Evolutionary conservation across 2,329 filamentous ascomycete genomes (phyloP).

Genomic region (Fusarium robinianum): DNA sequence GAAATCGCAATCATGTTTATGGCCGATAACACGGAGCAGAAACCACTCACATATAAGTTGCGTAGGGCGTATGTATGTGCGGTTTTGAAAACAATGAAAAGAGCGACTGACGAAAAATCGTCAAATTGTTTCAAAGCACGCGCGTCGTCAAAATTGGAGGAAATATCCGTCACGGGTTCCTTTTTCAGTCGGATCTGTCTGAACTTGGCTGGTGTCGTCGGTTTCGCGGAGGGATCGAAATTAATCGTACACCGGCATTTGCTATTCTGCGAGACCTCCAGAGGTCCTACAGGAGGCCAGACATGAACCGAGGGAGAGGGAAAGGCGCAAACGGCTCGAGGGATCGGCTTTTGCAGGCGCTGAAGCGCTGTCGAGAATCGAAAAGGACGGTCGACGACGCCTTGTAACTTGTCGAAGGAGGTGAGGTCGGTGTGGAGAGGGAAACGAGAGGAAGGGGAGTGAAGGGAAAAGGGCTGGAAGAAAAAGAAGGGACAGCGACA

Average conservation of each 20-base stretch:
- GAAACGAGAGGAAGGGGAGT: slow-evolving; percentile 34
- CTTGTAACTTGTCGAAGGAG: slow-evolving; percentile 40
- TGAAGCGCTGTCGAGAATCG: slow-evolving; percentile 40
- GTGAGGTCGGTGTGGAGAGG: slow-evolving; percentile 38
- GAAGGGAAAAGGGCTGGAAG: slow-evolving; percentile 35
- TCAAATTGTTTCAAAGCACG: slow-evolving; percentile 41
- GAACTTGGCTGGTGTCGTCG: slow-evolving; percentile 22
- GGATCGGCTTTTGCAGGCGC: slow-evolving; percentile 32
- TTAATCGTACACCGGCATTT: slow-evolving; percentile 42
- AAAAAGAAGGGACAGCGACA: slow-evolving; percentile 40
- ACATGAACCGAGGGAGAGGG: slow-evolving; percentile 30
- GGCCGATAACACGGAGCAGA: neutral
- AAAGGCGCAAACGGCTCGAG: slow-evolving; percentile 30
- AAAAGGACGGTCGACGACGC: slow-evolving; percentile 41
- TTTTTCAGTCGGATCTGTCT: slow-evolving; percentile 18
- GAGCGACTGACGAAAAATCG: slow-evolving; percentile 55
- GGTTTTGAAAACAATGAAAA: slow-evolving; percentile 43
- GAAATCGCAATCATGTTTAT: too few relatives aligned
- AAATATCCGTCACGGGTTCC: slow-evolving; percentile 30
- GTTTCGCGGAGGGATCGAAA: slow-evolving; percentile 30
- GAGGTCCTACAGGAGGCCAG: slow-evolving; percentile 36
- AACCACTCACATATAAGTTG: slow-evolving; percentile 38
- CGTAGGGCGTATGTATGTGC: slow-evolving; percentile 39
- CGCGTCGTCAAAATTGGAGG: slow-evolving; percentile 35
- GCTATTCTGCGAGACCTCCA: slow-evolving; percentile 39